A percentile compares a stretch with the other conserved stretches of the same genome.
Conservation (phyloP, 129 eudicot species). For the Chrysanthemum lavandulifolium region DNA sequence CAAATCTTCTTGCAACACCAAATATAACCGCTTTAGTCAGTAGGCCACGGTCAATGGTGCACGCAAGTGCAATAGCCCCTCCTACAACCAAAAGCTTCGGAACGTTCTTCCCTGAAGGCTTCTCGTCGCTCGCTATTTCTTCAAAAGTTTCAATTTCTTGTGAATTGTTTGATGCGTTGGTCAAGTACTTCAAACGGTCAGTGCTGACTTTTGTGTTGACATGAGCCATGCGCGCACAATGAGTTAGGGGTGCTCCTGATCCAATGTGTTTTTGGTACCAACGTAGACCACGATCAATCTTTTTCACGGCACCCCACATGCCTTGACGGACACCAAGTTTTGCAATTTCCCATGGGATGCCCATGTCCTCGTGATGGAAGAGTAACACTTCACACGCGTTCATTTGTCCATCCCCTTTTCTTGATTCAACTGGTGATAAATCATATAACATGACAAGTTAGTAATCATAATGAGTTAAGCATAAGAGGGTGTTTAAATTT, state of each 20-base stretch:
- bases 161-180: conserved; percentile 27
- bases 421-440: conserved; percentile 61
- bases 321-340: conserved; percentile 86
- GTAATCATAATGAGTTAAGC: background rate
- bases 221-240: conserved; percentile 70
- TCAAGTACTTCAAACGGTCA: conserved; percentile 42
- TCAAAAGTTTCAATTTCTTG: conserved; percentile 35
- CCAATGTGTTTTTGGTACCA: conserved; percentile 62
- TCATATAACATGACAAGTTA: background rate
- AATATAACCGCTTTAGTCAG: conserved; percentile 86
- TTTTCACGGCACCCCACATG: conserved; percentile 95
- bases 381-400: conserved; percentile 70
- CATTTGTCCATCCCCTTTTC: conserved; percentile 61
- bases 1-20: conserved; percentile 87
- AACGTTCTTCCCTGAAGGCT: conserved; percentile 51
- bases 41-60: conserved; percentile 78
- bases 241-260: conserved; percentile 57
- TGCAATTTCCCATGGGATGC: conserved; percentile 91
- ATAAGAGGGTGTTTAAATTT: background rate
- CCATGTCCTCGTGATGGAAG: conserved; percentile 96
- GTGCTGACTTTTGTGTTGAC: conserved; percentile 45
- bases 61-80: conserved; percentile 87
- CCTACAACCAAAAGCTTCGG: conserved; percentile 66
- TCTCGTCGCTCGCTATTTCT: conserved; percentile 32
- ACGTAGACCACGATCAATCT: conserved; percentile 81